A percentile compares a stretch with the other conserved stretches of the same genome.
These are phyloP conservation scores for Suillus bovinus DNA, from an alignment of 768 basidiomycete genomes.

Conservation along the genomic window DNA sequence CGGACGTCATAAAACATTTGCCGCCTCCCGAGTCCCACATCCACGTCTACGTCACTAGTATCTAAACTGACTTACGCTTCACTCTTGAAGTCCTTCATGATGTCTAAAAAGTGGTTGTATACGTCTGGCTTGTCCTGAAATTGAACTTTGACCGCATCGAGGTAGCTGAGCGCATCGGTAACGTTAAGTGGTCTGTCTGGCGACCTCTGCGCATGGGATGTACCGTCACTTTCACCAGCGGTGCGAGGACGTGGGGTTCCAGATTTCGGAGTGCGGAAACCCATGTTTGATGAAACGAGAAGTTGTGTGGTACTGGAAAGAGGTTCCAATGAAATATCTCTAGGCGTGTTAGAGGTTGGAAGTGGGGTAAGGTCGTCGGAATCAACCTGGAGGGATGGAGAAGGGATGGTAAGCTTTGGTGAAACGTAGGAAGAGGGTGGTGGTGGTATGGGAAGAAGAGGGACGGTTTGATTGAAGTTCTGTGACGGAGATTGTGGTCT, in stretches of 20 bases:
- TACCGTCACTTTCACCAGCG: constrained; percentile 20
- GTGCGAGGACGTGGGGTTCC: constrained; percentile 43
- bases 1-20: constrained; percentile 1
- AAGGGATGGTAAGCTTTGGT: constrained; percentile 8
- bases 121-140: constrained; percentile 90
- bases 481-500: constrained; percentile 16
- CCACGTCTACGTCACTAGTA: neutral
- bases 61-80: constrained; percentile 64
- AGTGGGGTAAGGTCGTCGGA: constrained; percentile 7
- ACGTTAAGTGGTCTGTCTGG: constrained; percentile 79
- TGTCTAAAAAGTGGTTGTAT: constrained; percentile 92
- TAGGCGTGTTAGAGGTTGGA: neutral
- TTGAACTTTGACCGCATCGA: constrained; percentile 92
- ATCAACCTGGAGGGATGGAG: constrained; percentile 1
- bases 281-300: constrained; percentile 11
- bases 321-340: constrained; percentile 2
- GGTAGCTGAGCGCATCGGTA: constrained; percentile 89
- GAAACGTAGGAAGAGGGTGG: constrained; percentile 3
- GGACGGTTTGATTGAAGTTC: constrained; percentile 5
- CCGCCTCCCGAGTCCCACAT: neutral
- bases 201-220: constrained; percentile 32
- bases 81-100: constrained; percentile 99
- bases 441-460: constrained; percentile 10
- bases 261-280: constrained; percentile 31
- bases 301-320: constrained; percentile 1